Base-by-base conservation (phyloP, 2,329 filamentous ascomycete genomes). In the Aureobasidium namibiae region DNA sequence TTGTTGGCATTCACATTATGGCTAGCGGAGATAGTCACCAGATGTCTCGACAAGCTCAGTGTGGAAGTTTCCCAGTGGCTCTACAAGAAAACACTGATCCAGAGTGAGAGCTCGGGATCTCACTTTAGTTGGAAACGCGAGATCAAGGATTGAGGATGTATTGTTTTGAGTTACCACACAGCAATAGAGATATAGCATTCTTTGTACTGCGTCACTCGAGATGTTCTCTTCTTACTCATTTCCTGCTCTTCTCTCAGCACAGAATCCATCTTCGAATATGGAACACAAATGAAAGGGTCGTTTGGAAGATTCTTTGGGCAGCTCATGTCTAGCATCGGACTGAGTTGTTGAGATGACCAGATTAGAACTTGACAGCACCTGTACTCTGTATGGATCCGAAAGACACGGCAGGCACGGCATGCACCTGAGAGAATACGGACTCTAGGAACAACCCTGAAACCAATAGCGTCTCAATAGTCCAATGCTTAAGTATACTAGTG, bases 1-100 rank as follows among this genome's bases (percentile, higher is more conserved):
- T 66, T 84, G 2, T 63, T 84, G 52, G 82, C 82, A 1, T 58
- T 83, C 18, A 85, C 81, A 0, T 70, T 85, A 2, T 82, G 77
- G 72, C 23, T 78, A 21, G 80, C 82, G 5, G 81, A 84, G 46
- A 58, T 83, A 5, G 75, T 77, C 1, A 84, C 81, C 1, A 75
- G 73, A 54, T 64, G 72, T n/a, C 70, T 85, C 8, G 83, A 85
- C 61, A 78, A 83, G 63, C 82, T 82, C 1, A 80, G 80, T 44
- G 81, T 87, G 5, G 77, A 70, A 45, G 76, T 84, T 63, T 69
- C 81, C 10, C 73, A 76, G 29, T 81, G 80, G 80, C 60, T 83
- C 11, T 85, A 86, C 68, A 75, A 69, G 60, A 75, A 13, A 33
- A 14, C 18, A 1, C 18, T 21, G 44, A 1, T 13, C 10, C 26